Base-by-base conservation (phyloP, 1,284 basidiomycete species). In the Ustilago shanxiensis region DNA sequence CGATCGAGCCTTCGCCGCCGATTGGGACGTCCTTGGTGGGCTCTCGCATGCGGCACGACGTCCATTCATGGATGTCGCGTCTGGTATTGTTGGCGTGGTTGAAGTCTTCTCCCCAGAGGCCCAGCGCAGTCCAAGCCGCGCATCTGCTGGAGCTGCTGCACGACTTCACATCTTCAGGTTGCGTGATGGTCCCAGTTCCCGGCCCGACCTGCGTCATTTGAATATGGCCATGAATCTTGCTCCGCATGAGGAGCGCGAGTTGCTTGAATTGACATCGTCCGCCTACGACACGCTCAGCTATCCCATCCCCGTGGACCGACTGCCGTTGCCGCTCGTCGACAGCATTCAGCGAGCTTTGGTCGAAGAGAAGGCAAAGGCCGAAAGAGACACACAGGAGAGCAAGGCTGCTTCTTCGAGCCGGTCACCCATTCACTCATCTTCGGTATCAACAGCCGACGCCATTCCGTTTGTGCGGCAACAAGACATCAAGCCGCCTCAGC, bases 1-100 rank as follows among this genome's bases (percentile, higher is more conserved):
- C 7, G 68, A 76, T 4, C 60, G 37, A 7, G 73, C 68, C 20
- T 71, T 76, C 47, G 62, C 73, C 16, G 60, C 61, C 8, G 65
- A 76, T 18, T 76, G 73, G 73, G 68, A 76, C 13, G 61, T 50
- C n/a, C 47, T 76, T 10, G 73, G 73, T 16, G 51, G 65, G 14
- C 58, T 76, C 0, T 52, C 65, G 35, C 51, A 62, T 7, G 9
- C 64, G n/a, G 60, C 73, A 1, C 60, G 65, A 14, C 60, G 68
- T 22, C 68, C 73, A 6, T 76, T 76, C 24, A 76, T 76, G 73
- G 73, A 76, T 13, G 61, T 76, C 0, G 68, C 60, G 20, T 56
- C 73, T 16, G 73, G 73, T 20, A 60, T 76, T 33, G 47, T 76
- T 2, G 73, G 65, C 6, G 29, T 76, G 18, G 33, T 76, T 39